These are phyloP conservation scores for Penicillium dipodomyicola DNA, from an alignment of 495 filamentous ascomycete genomes.

Conservation along the genomic window DNA sequence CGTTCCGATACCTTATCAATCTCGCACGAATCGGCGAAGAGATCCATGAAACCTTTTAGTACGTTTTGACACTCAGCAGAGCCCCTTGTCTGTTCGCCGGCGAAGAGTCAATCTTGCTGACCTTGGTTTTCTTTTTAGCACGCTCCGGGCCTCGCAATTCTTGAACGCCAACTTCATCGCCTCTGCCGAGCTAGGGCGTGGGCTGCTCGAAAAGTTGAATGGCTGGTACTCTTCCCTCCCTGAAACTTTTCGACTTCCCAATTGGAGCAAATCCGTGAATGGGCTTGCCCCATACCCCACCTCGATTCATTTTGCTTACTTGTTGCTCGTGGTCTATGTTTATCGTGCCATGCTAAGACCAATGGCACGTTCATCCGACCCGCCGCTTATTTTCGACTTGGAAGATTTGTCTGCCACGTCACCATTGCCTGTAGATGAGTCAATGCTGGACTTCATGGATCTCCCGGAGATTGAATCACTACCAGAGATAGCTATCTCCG, in stretches of 20 bases:
- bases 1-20: slow-evolving; percentile 29
- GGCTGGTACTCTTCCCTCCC: slow-evolving; percentile 33
- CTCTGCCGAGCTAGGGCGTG: slow-evolving; percentile 30
- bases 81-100: neutral
- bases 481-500: slow-evolving; percentile 28
- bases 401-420: slow-evolving; percentile 29
- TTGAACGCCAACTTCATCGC: slow-evolving; percentile 30
- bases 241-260: slow-evolving; percentile 30
- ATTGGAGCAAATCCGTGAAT: slow-evolving; percentile 34
- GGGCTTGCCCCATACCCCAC: slow-evolving; percentile 31
- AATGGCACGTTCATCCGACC: slow-evolving; percentile 34
- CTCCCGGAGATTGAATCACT: slow-evolving; percentile 26
- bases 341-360: slow-evolving; percentile 40
- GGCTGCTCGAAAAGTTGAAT: slow-evolving; percentile 31
- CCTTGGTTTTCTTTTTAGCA: slow-evolving; percentile 15
- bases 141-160: slow-evolving; percentile 33
- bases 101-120: neutral
- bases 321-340: slow-evolving; percentile 36
- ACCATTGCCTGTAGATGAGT: slow-evolving; percentile 20
- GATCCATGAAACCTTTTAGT: slow-evolving; percentile 38
- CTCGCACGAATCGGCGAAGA: slow-evolving; percentile 33
- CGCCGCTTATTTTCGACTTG: slow-evolving; percentile 36
- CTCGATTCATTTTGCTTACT: slow-evolving; percentile 38
- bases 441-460: slow-evolving; percentile 24
- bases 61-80: slow-evolving; percentile 2